Percentiles rank a stretch among this genome's conserved stretches.
Conservation (phyloP, 495 filamentous ascomycete species). For the Hypoxylon cercidicola region DNA sequence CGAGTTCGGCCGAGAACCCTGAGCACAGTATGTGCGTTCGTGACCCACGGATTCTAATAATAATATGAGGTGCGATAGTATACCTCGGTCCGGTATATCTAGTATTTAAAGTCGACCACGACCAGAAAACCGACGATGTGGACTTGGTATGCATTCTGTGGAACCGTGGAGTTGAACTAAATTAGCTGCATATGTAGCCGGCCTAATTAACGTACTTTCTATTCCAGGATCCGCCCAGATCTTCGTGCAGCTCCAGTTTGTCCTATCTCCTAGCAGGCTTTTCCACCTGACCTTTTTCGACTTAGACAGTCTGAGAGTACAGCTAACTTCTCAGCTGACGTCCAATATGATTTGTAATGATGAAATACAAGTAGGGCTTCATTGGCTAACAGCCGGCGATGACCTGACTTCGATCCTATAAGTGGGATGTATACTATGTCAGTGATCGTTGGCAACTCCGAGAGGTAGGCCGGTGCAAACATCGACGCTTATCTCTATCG, state of each 20-base stretch:
- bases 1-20: background rate
- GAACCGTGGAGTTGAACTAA: slow-evolving; percentile 30
- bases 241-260: slow-evolving; percentile 13
- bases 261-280: slow-evolving; percentile 5
- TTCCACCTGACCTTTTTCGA: slow-evolving; percentile 4
- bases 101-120: too few relatives aligned
- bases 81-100: too few relatives aligned
- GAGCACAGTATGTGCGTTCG: background rate
- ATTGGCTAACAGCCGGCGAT: slow-evolving; percentile 9
- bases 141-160: slow-evolving; percentile 4
- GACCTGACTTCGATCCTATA: slow-evolving; percentile 5
- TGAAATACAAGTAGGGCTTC: background rate
- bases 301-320: background rate
- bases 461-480: slow-evolving; percentile 18
- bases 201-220: slow-evolving; percentile 18
- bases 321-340: slow-evolving; percentile 11
- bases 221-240: slow-evolving; percentile 25
- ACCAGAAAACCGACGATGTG: slow-evolving; percentile 7
- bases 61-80: background rate
- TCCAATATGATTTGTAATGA: slow-evolving; percentile 25
- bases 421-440: slow-evolving; percentile 10
- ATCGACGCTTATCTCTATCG: background rate
- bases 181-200: slow-evolving; percentile 24
- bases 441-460: slow-evolving; percentile 7
- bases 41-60: background rate